Evolutionary conservation across 202 grass and related monocot genomes (phyloP), one percentile per base, ranked within the genome.

Genomic region (Carex arenaria): DNA sequence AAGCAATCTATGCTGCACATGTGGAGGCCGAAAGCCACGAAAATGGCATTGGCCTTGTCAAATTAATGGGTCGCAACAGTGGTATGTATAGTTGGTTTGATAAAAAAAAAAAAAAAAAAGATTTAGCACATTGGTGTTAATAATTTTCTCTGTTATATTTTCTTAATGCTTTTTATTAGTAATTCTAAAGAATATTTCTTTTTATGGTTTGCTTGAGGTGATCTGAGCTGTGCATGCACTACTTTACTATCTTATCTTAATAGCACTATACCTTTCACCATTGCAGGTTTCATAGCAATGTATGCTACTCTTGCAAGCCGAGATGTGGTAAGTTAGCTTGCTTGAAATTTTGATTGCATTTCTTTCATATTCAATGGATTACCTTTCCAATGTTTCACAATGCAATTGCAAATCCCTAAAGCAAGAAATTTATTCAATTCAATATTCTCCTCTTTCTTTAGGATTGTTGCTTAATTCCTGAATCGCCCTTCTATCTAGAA

Each of bases 381-480:
- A 71, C 36, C 7, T 77, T 77, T 30, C 47, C 51, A 72, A 14
- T 72, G 19, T 13, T 19, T 36, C 30, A 57, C 45, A 57, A 34
- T 55, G 15, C 12, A 76, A 32, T 75, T 76, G 7, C 13, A 10
- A 56, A 56, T 34, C 51, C 11, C 52, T 17, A 13, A 55, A n/a
- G 15, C 52, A 77, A 34, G 52, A 77, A 57, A 26, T 65, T 28
- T 52, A 42, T 15, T 20, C 51, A 34, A 9, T 62, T 88, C 36
- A 51, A 36, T 57, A 57, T 87, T 78, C 64, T 72, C 13, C 15
- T 22, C 56, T 72, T 89, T 84, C 38, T 81, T 62, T 54, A 99
- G 96, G 96, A 99, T 14, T 96, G 96, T 83, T 99, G 96, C 86
- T 93, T 98, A 86, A 98, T 98, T 85, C 96, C 93, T 0, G 96